Conservation (phyloP, 2,329 filamentous ascomycete genomes). For the Pseudonectria foliicola region DNA sequence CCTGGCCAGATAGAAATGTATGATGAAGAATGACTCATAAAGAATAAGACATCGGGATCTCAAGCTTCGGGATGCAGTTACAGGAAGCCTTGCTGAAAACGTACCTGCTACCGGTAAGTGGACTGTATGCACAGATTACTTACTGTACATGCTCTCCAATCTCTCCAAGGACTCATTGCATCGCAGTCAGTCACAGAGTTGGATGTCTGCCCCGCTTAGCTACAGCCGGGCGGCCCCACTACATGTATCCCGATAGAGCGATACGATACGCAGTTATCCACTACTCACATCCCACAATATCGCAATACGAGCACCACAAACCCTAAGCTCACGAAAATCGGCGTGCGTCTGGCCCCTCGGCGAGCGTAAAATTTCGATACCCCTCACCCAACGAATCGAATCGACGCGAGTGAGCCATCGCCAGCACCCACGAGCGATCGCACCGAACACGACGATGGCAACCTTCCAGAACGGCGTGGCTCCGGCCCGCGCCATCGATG, state of each 20-base stretch:
- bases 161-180: no score
- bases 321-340: slow-evolving; percentile 34
- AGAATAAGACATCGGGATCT: no score
- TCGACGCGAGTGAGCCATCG: slow-evolving; percentile 17
- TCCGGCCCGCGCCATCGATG: slow-evolving; percentile 55
- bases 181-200: no score
- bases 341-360: slow-evolving; percentile 22
- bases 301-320: slow-evolving; percentile 29
- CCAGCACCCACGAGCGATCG: slow-evolving; percentile 25
- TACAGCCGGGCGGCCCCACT: slow-evolving; percentile 14
- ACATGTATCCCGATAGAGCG: slow-evolving; percentile 16
- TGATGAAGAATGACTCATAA: no score
- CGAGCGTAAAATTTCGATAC: slow-evolving; percentile 30
- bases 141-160: no score
- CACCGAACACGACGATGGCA: slow-evolving; percentile 42
- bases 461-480: slow-evolving; percentile 54
- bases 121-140: no score
- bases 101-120: no score
- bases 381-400: slow-evolving; percentile 24
- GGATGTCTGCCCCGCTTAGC: slow-evolving; percentile 20
- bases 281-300: slow-evolving; percentile 12
- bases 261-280: slow-evolving; percentile 23
- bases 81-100: no score
- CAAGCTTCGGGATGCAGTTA: no score
- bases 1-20: no score